phyloP scores from a whole-genome alignment of 768 basidiomycete genomes.

The Rhodotorula babjevae region DNA sequence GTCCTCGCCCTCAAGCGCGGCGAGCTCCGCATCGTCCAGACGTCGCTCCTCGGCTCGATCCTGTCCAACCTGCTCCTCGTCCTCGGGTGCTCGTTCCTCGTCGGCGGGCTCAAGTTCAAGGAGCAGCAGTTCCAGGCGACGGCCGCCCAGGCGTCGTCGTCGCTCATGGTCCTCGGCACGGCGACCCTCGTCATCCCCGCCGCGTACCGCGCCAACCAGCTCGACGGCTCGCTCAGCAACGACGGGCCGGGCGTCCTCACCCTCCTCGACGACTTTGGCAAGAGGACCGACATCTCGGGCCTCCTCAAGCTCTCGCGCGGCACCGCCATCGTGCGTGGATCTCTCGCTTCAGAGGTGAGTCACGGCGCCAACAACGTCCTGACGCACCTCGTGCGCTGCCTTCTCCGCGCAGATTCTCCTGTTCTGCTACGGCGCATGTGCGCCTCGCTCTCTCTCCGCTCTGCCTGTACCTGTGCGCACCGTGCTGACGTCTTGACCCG shows the following conservation, averaged over 20 bases:
- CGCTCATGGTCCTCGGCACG: slow-evolving; percentile 61
- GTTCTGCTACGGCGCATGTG: slow-evolving; percentile 58
- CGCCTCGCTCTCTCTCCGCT: neutral
- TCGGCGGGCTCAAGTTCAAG: slow-evolving; percentile 62
- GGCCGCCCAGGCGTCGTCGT: slow-evolving; percentile 73
- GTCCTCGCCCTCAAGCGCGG: slow-evolving; percentile 74
- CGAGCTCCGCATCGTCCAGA: slow-evolving; percentile 83
- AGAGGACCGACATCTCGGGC: slow-evolving; percentile 48
- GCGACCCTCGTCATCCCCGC: slow-evolving; percentile 89
- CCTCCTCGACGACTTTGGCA: slow-evolving; percentile 44
- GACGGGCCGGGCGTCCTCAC: neutral
- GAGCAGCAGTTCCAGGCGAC: slow-evolving; percentile 75
- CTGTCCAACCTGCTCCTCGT: slow-evolving; percentile 85
- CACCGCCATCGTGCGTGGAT: slow-evolving; percentile 59
- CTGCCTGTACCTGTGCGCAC: neutral
- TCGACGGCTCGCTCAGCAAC: slow-evolving; percentile 13
- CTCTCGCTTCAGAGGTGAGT: too few species aligned
- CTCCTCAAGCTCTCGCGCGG: slow-evolving; percentile 72
- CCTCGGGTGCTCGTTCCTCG: slow-evolving; percentile 83
- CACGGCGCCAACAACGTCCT: neutral
- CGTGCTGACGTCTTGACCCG: neutral
- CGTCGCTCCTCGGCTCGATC: slow-evolving; percentile 86
- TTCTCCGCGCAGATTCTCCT: slow-evolving; percentile 52
- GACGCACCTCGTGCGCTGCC: neutral
- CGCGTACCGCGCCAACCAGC: slow-evolving; percentile 56